Base-by-base conservation (phyloP, 2,329 filamentous ascomycete species). In the Penicillium crustosum region DNA sequence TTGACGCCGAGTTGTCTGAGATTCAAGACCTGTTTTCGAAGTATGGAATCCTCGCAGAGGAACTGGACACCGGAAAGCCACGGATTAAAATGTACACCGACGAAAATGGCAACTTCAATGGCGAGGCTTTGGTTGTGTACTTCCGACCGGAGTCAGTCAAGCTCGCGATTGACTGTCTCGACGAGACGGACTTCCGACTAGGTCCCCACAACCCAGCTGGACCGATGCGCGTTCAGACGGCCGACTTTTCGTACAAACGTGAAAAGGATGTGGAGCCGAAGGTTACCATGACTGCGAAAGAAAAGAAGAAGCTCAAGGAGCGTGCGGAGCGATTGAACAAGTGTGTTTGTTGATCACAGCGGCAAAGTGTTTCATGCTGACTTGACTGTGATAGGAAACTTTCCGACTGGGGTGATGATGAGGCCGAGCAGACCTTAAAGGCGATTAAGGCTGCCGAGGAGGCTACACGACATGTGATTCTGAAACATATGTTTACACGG, bases 401-500 rank as follows among this genome's bases (percentile, higher is more conserved):
- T 35, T 89, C 92, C 4, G 93, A 97, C 74, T 99, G 94, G 94
- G 90, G 91, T 69, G 93, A 97, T 69, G 93, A 97, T 71, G 89
- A 93, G 15, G 45, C 45, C 7, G 45, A 48, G 19, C 7, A 35
- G 9, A 15, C 31, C 15, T 12, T 35, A 9, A 1, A 35, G 31
- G 45, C 31, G 21, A 49, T 35, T 6, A 8, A 49, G 21, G 31
- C 45, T 35, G 21, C 9, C 1, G 15, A 35, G 15, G 45, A 49
- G 21, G 21, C 45, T 3, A 10, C 6, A 3, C 15, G 21, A 73
- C 81, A 90, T 17, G 93, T 96, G 29, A 87, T 97, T 57, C 78
- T 99, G 62, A 91, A 91, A 71, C 87, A 96, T 77, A 96, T 96
- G 89, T 99, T 99, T 76, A 95, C 91, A 1, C 81, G 93, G 42